Evolutionary conservation across 768 basidiomycete genomes (phyloP), one percentile per base, ranked within the genome.

Genomic region (Rhizopogon salebrosus): DNA sequence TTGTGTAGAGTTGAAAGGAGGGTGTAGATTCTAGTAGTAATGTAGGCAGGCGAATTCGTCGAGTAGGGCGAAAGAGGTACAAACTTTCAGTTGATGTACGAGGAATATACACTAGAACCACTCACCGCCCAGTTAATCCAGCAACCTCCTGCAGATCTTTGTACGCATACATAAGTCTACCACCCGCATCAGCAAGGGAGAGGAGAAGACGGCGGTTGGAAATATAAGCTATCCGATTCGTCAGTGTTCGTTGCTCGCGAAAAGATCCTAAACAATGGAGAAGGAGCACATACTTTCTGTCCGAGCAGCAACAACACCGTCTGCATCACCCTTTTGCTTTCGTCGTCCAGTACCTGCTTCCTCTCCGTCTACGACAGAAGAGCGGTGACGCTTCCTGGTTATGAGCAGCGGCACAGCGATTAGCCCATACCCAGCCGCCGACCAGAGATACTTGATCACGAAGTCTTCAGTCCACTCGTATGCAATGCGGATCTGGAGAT

Each of bases 401-500:
- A 89, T 83, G 36, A 95, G 73, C 18, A 95, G 78, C 0, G 95
- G 95, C 1, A 98, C 85, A 7, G 93, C 90, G 63, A 98, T 98
- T 20, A 98, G 77, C 4, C 78, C 80, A 67, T 98, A 98, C 0
- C 95, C 95, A 4, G 84, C 85, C 1, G 94, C 94, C 9, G 89
- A 92, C 95, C 93, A 97, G 8, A 91, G 72, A 66, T 97, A 98
- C 68, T 97, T 97, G 76, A 97, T 93, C 18, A 97, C 88, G 59
- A 92, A 94, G 72, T 97, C 95, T 64, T 97, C 95, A 0, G 91
- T 97, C 94, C 90, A 97, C 71, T 85, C 91, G 62, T 92, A 95
- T 2, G 87, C 87, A 42, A 95, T 91, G 14, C 92, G 85, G 49
- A 92, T 90, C 88, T 91, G 55, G 26, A 35, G 4, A 40, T 34